Evolutionary conservation across 1,284 basidiomycete genomes (phyloP), one percentile per base, ranked within the genome.

Genomic region (Erythrobasidium hasegawianum): DNA sequence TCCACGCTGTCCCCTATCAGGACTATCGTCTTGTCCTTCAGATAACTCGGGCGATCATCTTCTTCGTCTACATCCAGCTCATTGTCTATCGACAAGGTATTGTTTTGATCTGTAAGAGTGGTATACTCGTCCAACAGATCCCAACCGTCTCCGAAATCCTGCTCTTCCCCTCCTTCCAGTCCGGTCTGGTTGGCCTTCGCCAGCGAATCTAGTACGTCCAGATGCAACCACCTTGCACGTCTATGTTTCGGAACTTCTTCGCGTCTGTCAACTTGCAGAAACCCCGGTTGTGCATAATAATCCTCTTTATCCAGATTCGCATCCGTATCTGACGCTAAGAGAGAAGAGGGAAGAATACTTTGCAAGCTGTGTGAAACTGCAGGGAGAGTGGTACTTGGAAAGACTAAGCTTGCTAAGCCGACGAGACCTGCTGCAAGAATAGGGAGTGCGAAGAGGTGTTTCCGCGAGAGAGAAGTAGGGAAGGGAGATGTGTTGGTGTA

Each of bases 1-100:
- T 66, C 64, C 24, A 64, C 55, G 3, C 53, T 43, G 33, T 66
- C 64, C 9, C 64, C 64, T 29, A 66, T 22, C 29, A 59, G 14
- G 16, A 66, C n/a, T 33, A 66, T 59, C n/a, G 64, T 66, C 40
- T 66, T 66, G 45, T 66, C 59, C 1, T 57, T 33, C 9, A 59
- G 58, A 20, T 57, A 66, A 11, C 33, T 11, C 33, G 11, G 39
- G 47, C 61, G 33, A 64, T 53, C 14, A 43, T 39, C 7, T 33
- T 16, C 4, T 41, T 41, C 29, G 24, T 41, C 7, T 13, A 16
- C 22, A 33, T 38, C 2, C 16, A 41, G 18, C 38, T 20, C 22
- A 27, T 33, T 11, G 4, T 33, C 5, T 18, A 20, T 20, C 39
- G 18, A n/a, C 53, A 16, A 50, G 53, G 52, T n/a, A 10, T 7